Base-by-base conservation (phyloP, 768 basidiomycete species). In the Tylopilus sp. region DNA sequence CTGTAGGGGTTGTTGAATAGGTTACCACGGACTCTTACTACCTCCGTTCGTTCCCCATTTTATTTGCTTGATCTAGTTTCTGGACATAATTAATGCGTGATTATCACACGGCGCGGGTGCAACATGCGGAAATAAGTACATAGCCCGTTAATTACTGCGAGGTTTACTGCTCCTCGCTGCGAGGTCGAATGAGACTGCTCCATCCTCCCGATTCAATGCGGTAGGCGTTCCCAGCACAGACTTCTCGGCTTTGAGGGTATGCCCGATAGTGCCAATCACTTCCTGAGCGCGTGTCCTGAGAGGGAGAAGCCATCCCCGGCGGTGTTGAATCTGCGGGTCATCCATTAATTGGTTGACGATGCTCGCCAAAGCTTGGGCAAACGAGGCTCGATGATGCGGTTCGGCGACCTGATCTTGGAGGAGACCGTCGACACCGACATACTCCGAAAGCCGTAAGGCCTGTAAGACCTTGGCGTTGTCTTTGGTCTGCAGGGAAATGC, bases 401-500 rank as follows among this genome's bases (percentile, higher is more conserved):
- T 60, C 55, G 38, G 65, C 50, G 41, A 40, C 25, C 46, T 58
- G 26, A 33, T 56, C 52, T 40, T 40, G 54, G 19, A 81, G 64
- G 25, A 82, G 60, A 17, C 45, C 53, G 25, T 72, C 72, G 10
- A 73, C 66, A 34, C 78, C 76, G 41, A 84, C 66, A 60, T 78
- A 67, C 54, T 76, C 68, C 9, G 82, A 64, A 6, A 92, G 79
- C 33, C 87, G 79, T 50, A 89, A 59, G 53, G 77, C 79, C 60
- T 88, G 85, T 22, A 81, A 78, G 61, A 81, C 72, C 60, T 82
- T 72, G 29, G 77, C 76, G 14, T 68, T 65, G 54, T 81, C 78
- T 22, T 73, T 72, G 21, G 78, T 79, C 13, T 73, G 74, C 38
- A 82, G 60, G n/a, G 88, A 85, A 1, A 81, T 77, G 22, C 81